Conservation (phyloP, 805 yeast genomes). For the Wickerhamiella kurtzmanii region DNA sequence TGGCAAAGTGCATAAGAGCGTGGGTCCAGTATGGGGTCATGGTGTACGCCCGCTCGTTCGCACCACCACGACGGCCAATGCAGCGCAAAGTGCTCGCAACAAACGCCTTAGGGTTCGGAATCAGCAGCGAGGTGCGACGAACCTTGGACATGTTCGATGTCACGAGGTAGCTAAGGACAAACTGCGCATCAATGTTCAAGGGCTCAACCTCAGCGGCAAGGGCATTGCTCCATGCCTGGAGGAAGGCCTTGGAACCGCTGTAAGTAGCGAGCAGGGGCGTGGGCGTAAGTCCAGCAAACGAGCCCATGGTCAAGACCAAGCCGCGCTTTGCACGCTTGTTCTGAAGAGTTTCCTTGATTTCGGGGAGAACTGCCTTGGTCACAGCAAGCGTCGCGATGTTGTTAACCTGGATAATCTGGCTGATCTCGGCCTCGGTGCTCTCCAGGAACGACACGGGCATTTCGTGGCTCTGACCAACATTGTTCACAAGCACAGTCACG, state of each 20-base stretch:
- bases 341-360: constrained; percentile 42
- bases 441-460: constrained; percentile 89
- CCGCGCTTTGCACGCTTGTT: constrained; percentile 33
- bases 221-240: constrained; percentile 86
- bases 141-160: constrained; percentile 94
- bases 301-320: constrained; percentile 85
- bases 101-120: constrained; percentile 73
- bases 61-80: constrained; percentile 79
- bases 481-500: constrained; percentile 69
- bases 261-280: constrained; percentile 86
- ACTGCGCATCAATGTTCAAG: constrained; percentile 68
- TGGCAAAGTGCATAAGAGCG: constrained; percentile 73
- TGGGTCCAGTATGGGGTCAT: constrained; percentile 88
- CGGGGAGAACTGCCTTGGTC: constrained; percentile 67
- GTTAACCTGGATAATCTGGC: constrained; percentile 72
- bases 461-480: constrained; percentile 89
- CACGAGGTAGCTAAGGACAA: constrained; percentile 76
- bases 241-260: constrained; percentile 90
- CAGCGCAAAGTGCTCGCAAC: constrained; percentile 56
- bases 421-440: constrained; percentile 60
- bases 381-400: constrained; percentile 70
- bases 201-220: constrained; percentile 70
- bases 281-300: constrained; percentile 89
- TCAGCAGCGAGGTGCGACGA: constrained; percentile 54
- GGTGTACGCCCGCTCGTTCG: constrained; percentile 80